A percentile compares a stretch with the other conserved stretches of the same genome.
Evolutionary conservation across 768 basidiomycete genomes (phyloP).

Genomic region (Dioszegia aurantiaca): DNA sequence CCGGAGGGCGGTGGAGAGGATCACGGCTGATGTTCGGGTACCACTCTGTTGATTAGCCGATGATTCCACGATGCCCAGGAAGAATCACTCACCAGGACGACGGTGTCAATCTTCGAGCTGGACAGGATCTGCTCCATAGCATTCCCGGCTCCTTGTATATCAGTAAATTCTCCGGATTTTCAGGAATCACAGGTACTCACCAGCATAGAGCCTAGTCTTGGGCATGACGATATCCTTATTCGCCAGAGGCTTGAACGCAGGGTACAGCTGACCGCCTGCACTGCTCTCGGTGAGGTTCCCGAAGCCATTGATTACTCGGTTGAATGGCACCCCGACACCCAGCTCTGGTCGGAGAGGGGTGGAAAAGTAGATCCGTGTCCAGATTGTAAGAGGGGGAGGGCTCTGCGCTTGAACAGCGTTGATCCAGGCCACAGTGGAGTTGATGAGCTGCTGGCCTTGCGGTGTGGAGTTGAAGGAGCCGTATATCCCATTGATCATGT

Average conservation of each 20-base stretch:
- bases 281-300: slow-evolving; percentile 8
- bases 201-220: slow-evolving; percentile 13
- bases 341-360: slow-evolving; percentile 1
- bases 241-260: slow-evolving; percentile 1
- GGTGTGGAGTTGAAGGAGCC: slow-evolving; percentile 7
- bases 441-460: slow-evolving; percentile 13
- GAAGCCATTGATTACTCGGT: not conserved
- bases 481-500: slow-evolving; percentile 14
- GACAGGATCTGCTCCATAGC: slow-evolving; percentile 10
- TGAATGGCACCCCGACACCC: slow-evolving; percentile 9
- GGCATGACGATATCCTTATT: slow-evolving; percentile 3
- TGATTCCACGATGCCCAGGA: not conserved
- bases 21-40: slow-evolving; percentile 2
- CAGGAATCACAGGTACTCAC: not conserved
- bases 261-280: not conserved
- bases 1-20: slow-evolving; percentile 12
- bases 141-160: slow-evolving; percentile 1
- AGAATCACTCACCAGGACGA: not conserved
- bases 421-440: slow-evolving; percentile 9
- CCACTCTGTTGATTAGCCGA: slow-evolving; percentile 8
- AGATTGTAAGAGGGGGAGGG: slow-evolving; percentile 6
- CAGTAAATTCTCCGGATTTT: not conserved
- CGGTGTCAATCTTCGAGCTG: slow-evolving; percentile 11
- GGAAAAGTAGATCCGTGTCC: slow-evolving; percentile 11
- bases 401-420: slow-evolving; percentile 11